Evolutionary conservation across 140 eudicot genomes (phyloP).

Genomic region (Stevia rebaudiana): DNA sequence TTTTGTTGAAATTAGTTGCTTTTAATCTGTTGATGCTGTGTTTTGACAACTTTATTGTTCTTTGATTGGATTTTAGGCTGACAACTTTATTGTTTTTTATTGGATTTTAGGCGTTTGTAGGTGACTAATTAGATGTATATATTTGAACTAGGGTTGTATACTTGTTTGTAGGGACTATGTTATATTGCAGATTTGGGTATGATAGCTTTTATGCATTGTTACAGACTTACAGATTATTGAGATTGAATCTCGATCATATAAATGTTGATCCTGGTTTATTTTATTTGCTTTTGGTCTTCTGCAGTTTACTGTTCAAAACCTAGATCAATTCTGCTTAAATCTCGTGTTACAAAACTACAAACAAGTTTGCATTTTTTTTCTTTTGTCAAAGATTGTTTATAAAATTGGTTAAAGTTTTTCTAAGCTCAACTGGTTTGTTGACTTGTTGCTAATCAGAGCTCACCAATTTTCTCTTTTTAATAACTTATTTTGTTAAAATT

Average conservation of each 20-base stretch:
- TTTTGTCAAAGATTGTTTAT: neutral
- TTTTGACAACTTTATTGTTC: too few species aligned
- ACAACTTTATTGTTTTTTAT: neutral
- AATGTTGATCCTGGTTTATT: neutral
- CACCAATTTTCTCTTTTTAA: neutral
- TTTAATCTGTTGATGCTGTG: neutral
- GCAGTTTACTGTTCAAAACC: neutral
- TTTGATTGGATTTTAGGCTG: neutral
- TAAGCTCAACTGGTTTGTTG: neutral
- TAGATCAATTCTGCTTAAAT: neutral
- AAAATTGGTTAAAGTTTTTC: neutral
- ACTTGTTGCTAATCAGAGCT: neutral
- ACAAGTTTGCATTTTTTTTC: neutral
- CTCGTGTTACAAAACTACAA: neutral
- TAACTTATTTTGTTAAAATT: neutral
- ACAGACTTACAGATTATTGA: neutral
- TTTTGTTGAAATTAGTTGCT: neutral
- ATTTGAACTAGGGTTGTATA: neutral
- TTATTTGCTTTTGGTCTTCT: too few species aligned
- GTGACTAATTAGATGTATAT: neutral
- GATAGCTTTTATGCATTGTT: neutral
- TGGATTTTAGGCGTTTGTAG: neutral
- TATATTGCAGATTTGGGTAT: neutral
- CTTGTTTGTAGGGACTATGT: neutral
- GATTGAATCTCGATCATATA: neutral